A percentile compares a stretch with the other conserved stretches of the same genome.
phyloP scores from a whole-genome alignment of 371 early-diverging fungal genomes.

The Capniomyces stellatus region DNA sequence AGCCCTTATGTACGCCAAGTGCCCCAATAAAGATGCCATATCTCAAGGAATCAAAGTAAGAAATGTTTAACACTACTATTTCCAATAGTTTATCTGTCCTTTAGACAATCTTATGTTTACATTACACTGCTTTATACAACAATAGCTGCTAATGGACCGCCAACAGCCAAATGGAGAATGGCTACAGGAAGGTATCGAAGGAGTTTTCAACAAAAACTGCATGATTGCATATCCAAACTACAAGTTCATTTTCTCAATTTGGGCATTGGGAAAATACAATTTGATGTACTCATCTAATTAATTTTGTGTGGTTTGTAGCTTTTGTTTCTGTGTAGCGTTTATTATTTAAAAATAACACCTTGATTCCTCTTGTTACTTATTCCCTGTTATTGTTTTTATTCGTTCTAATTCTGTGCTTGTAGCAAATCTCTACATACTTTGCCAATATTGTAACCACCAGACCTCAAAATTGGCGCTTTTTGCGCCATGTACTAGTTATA shows the following conservation, averaged over 20 bases:
- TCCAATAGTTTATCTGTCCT: background rate
- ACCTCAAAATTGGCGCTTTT: too few species aligned
- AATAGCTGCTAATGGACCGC: slow-evolving; percentile 49
- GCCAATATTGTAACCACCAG: too few species aligned
- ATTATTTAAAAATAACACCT: too few species aligned
- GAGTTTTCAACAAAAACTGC: slow-evolving; percentile 90
- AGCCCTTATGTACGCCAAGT: slow-evolving; percentile 75
- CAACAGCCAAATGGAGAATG: slow-evolving; percentile 85
- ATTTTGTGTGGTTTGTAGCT: background rate
- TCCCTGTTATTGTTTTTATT: too few species aligned
- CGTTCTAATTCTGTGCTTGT: too few species aligned
- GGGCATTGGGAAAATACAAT: slow-evolving; percentile 87
- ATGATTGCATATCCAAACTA: slow-evolving; percentile 92
- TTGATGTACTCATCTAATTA: slow-evolving; percentile 12
- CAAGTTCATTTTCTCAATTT: slow-evolving; percentile 82
- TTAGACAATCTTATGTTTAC: background rate
- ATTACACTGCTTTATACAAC: background rate
- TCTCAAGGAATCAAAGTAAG: slow-evolving; percentile 43
- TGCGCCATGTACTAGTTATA: too few species aligned
- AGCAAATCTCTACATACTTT: too few species aligned
- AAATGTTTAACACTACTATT: too few species aligned
- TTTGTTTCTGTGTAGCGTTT: too few species aligned
- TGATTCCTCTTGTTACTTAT: too few species aligned
- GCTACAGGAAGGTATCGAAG: slow-evolving; percentile 92
- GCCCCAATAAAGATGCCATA: slow-evolving; percentile 54